Conservation (phyloP, 2,329 filamentous ascomycete genomes). For the Fusarium nisikadoi region DNA sequence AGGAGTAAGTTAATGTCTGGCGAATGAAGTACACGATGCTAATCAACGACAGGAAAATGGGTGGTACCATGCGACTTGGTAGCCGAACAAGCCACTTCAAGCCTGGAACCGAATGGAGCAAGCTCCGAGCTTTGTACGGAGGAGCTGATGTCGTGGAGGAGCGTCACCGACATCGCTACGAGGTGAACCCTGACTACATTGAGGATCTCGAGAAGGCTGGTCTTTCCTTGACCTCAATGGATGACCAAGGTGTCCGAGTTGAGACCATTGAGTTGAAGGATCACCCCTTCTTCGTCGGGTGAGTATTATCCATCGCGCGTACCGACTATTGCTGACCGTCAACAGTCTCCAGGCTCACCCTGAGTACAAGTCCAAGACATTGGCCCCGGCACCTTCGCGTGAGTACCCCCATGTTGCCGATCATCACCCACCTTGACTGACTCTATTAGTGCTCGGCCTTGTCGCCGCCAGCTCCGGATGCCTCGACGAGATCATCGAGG, state of each 20-base stretch:
- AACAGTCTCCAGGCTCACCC: slow-evolving; percentile 69
- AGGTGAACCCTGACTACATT: slow-evolving; percentile 86
- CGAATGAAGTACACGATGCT: not conserved
- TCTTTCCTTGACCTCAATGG: slow-evolving; percentile 56
- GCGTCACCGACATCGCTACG: slow-evolving; percentile 89
- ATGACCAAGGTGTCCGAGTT: slow-evolving; percentile 55
- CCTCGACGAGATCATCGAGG: slow-evolving; percentile 57
- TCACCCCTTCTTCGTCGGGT: slow-evolving; percentile 35
- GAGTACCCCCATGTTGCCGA: not conserved
- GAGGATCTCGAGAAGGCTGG: slow-evolving; percentile 74
- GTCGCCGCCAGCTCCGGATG: slow-evolving; percentile 69
- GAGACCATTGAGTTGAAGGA: slow-evolving; percentile 40
- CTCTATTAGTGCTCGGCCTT: slow-evolving; percentile 63
- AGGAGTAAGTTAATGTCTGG: slow-evolving; percentile 45
- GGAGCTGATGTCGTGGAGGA: slow-evolving; percentile 67
- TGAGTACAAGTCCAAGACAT: slow-evolving; percentile 81
- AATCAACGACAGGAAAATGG: slow-evolving; percentile 56
- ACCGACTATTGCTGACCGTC: slow-evolving; percentile 51
- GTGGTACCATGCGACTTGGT: slow-evolving; percentile 89
- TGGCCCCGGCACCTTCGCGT: slow-evolving; percentile 73
- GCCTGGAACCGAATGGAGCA: slow-evolving; percentile 78
- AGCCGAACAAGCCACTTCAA: slow-evolving; percentile 81
- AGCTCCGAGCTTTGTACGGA: slow-evolving; percentile 80
- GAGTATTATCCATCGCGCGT: not conserved
- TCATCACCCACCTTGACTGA: not conserved